Evolutionary conservation across 2,329 filamentous ascomycete genomes (phyloP), one percentile per base, ranked within the genome.

Genomic region (Podosphaera leucotricha): DNA sequence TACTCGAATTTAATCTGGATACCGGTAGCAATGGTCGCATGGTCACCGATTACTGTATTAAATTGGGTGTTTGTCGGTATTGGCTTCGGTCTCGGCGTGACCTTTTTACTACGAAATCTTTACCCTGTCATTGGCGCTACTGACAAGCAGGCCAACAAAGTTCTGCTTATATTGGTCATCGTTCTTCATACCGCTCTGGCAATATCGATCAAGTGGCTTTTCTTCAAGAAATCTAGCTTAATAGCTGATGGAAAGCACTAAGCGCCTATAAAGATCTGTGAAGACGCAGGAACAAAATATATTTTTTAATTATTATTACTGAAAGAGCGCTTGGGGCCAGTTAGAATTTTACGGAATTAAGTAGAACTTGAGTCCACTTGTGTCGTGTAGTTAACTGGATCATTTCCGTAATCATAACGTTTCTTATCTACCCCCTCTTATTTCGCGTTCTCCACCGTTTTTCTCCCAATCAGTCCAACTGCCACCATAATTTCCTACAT

Each of bases 1-100:
- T 98, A 98, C 66, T 75, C 80, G 46, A 98, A 98, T 64, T 67
- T 98, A 55, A 83, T 98, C 57, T 98, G 90, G 90, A 86, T 98
- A 54, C 83, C 80, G 2, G 86, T 98, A 38, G 86, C 90, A 41
- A 64, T 92, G 49, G 82, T 94, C 52, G 85, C 80, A 59, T 94
- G 86, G 81, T 87, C 80, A 50, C 80, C 80, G 44, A 66, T 94
- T 53, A 76, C 75, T 44, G 75, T 84, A 45, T 72, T 98, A 52
- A 98, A 98, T 66, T 95, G 83, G 72, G 73, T 84, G 16, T 92
- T 98, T 60, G 86, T 94, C 15, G 85, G 72, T 24, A 68, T 94
- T 50, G 85, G 85, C 28, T 87, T 87, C 59, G 82, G 71, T 37
- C 63, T 86, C 55, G 85, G 79, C n/a, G 80, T 83, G 13, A 71